Evolutionary conservation across 164 flowering plant genomes (phyloP), one percentile per base, ranked within the genome.

Genomic region (Magnolia sinica): DNA sequence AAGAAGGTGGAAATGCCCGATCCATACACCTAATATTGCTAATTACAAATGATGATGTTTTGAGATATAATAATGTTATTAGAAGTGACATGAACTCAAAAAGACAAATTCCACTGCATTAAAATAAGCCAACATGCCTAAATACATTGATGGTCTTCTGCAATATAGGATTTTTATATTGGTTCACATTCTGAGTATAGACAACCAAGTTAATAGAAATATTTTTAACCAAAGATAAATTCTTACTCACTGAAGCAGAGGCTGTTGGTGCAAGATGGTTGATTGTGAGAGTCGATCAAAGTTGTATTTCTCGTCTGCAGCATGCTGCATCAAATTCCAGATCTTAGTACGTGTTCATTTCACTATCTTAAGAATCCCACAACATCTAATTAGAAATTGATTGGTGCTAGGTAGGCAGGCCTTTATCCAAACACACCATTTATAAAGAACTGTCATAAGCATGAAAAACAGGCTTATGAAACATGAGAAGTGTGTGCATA

Each of bases 291-390:
- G 79, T 58, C 86, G 87, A 84, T 93, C 98, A 86, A 85, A 95
- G 82, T 95, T 95, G 87, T 87, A 92, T 82, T 95, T 95, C 88
- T 95, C 98, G 87, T 95, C 98, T 81, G 98, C 98, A 76, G 98
- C 98, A 90, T 95, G 98, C 98, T 95, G 93, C 73, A 84, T 67
- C 79, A 68, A 77, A 18, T 77, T 70, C 78, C 61, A 55, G 10
- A 58, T 65, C 22, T 65, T 65, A 7, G 5, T 20, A 65, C 8
- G 23, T 65, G 11, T 23, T 65, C 10, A 20, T 65, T 22, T 27
- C 27, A 23, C 23, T 20, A 29, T 68, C 50, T 16, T 23, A 29
- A 31, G 70, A 67, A 68, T 29, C 70, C 66, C 70, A 24, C 9
- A 29, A 3, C 16, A 68, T 68, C 8, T 13, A 52, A 52, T 8